Evolutionary conservation across 495 filamentous ascomycete species (phyloP).

Genomic region (Parmelia sp.): DNA sequence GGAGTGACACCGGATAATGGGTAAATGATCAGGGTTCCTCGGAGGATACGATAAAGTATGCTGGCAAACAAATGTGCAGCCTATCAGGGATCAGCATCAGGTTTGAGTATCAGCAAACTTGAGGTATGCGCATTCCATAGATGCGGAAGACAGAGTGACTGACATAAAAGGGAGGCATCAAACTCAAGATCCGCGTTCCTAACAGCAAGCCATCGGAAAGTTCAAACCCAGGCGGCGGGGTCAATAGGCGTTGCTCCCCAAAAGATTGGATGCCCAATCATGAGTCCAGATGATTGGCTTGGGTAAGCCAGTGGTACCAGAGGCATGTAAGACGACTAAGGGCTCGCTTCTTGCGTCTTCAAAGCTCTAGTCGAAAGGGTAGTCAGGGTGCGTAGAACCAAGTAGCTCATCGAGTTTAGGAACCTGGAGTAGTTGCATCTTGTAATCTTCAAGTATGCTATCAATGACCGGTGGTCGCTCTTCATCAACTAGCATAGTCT

Average conservation of each 20-base stretch:
- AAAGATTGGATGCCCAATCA: not conserved
- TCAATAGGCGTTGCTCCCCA: not conserved
- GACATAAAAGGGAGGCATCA: constrained; percentile 7
- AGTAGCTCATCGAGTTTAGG: too few species aligned
- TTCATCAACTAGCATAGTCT: not conserved
- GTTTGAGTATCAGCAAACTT: too few species aligned
- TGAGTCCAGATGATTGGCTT: constrained; percentile 3
- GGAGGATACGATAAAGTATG: too few species aligned
- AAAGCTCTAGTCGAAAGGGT: constrained; percentile 30
- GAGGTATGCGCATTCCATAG: too few species aligned
- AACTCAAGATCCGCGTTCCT: not conserved
- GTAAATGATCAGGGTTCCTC: too few species aligned
- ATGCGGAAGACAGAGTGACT: too few species aligned
- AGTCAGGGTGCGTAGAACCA: constrained; percentile 21
- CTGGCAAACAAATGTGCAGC: too few species aligned
- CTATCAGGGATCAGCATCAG: too few species aligned
- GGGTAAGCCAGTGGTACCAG: not conserved
- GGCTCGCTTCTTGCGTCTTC: constrained; percentile 27
- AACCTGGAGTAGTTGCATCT: constrained; percentile 19
- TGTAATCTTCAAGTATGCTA: constrained; percentile 3
- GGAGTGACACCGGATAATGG: too few species aligned
- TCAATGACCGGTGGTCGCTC: not conserved
- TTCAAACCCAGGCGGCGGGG: constrained; percentile 5
- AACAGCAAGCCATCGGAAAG: too few species aligned
- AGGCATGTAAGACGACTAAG: constrained; percentile 16